Conservation (phyloP, 768 basidiomycete species). For the Fomitopsis pulvina region DNA sequence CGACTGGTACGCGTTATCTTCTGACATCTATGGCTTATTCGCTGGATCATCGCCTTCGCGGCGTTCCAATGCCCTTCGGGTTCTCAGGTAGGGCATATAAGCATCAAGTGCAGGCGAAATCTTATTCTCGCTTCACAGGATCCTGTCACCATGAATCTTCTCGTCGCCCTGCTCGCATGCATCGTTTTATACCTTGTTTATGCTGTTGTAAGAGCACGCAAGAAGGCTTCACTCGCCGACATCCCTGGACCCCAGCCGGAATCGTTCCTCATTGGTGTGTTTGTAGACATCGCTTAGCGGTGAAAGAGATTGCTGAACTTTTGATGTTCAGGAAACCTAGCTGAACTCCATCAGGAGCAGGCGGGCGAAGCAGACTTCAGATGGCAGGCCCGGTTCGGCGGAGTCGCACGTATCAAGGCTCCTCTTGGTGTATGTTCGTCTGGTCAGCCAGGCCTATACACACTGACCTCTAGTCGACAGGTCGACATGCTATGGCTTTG, state of each 20-base stretch:
- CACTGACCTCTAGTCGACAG: constrained; percentile 20
- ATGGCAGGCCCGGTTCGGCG: constrained; percentile 43
- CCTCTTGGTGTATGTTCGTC: constrained; percentile 36
- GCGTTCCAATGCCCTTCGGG: too few species aligned
- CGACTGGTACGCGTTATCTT: too few species aligned
- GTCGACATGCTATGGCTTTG: constrained; percentile 47
- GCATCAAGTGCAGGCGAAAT: too few species aligned
- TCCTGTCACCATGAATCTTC: background rate
- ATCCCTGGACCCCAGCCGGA: constrained; percentile 43
- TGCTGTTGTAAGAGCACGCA: constrained; percentile 9
- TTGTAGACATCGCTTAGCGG: background rate
- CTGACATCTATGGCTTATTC: too few species aligned
- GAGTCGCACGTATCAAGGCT: constrained; percentile 45
- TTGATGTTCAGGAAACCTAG: constrained; percentile 35
- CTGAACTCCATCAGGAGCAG: constrained; percentile 44
- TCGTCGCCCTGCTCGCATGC: background rate
- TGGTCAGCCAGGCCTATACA: background rate
- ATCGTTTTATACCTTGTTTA: constrained; percentile 9
- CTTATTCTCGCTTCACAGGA: too few species aligned
- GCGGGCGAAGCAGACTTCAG: constrained; percentile 46
- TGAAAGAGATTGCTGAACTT: background rate
- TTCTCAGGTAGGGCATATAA: too few species aligned
- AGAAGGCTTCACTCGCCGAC: constrained; percentile 35
- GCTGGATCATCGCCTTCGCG: too few species aligned
- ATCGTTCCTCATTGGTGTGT: constrained; percentile 41